These are phyloP conservation scores for Solanum arcanum DNA, from an alignment of 257 asterid genomes.

Conservation along the genomic window DNA sequence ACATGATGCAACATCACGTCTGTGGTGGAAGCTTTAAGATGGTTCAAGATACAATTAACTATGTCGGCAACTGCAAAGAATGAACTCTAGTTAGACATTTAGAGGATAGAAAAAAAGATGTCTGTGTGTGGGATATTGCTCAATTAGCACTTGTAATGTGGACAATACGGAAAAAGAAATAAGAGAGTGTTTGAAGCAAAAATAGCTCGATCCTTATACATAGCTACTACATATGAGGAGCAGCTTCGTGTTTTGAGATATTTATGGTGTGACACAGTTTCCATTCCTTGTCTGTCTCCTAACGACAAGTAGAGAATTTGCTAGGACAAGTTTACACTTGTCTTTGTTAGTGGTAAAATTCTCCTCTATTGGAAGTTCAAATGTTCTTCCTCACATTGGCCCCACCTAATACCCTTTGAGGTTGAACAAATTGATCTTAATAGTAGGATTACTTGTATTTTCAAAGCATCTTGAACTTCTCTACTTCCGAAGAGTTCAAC, in stretches of 20 bases:
- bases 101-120: not conserved
- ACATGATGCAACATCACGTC: not conserved
- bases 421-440: not conserved
- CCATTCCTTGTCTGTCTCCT: not conserved
- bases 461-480: not conserved
- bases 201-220: not conserved
- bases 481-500: not conserved
- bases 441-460: not conserved
- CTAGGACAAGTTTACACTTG: not conserved
- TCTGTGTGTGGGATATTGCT: not conserved
- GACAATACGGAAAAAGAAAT: not conserved
- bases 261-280: not conserved
- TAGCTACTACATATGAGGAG: not conserved
- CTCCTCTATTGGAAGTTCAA: not conserved
- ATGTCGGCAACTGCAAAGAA: not conserved
- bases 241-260: not conserved
- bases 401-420: not conserved
- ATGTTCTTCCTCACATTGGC: not conserved
- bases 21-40: not conserved
- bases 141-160: not conserved
- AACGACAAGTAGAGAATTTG: not conserved
- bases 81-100: not conserved
- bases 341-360: not conserved
- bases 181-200: not conserved
- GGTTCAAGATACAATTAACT: not conserved